A percentile compares a stretch with the other conserved stretches of the same genome.
phyloP scores from a whole-genome alignment of 805 yeast genomes.

The Scheffersomyces stipitis region DNA sequence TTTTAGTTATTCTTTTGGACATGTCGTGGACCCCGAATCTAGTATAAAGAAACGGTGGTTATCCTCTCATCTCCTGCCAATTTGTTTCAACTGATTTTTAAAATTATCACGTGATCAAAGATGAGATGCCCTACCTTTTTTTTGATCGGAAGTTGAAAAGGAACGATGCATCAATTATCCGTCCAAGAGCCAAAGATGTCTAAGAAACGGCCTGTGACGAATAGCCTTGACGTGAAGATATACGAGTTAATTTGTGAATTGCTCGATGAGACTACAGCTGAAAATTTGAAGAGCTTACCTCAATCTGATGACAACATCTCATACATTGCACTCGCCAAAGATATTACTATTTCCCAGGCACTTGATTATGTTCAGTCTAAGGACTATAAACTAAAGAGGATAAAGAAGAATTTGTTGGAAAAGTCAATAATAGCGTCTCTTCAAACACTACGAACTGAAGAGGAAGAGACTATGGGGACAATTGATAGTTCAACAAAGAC shows the following conservation, averaged over 20 bases:
- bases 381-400: constrained; percentile 67
- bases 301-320: constrained; percentile 39
- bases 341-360: constrained; percentile 51
- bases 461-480: constrained; percentile 51
- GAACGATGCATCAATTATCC: no score
- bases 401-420: constrained; percentile 63
- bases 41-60: no score
- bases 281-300: constrained; percentile 27
- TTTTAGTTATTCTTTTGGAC: no score
- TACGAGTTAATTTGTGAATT: constrained; percentile 54
- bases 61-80: no score
- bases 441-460: constrained; percentile 56
- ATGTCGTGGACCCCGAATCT: no score
- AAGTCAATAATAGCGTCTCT: constrained; percentile 64
- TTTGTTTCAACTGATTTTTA: no score
- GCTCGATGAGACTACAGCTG: constrained; percentile 57
- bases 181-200: no score
- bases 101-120: neutral
- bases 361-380: constrained; percentile 59
- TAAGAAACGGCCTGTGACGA: constrained; percentile 10
- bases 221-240: constrained; percentile 53
- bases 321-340: constrained; percentile 60
- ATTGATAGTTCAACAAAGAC: constrained; percentile 6
- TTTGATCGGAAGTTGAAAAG: no score
- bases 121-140: neutral